Evolutionary conservation across 139 green algal species (phyloP).

Genomic region (Closterium sp.): DNA sequence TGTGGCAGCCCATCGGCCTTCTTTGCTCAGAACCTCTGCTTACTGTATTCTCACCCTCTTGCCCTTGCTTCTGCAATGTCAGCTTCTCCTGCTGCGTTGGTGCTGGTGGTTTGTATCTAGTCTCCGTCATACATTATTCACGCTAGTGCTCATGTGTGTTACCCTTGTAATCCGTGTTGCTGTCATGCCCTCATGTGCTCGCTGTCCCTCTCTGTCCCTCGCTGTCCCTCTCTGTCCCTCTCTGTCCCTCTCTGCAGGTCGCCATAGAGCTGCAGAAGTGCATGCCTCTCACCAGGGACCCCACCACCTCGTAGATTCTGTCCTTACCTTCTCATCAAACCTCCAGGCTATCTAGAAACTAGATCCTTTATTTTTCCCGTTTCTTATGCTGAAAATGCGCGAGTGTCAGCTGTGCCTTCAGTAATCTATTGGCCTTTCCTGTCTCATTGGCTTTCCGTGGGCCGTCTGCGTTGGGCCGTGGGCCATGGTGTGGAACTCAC

Average conservation of each 20-base stretch:
- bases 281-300: neutral
- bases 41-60: no score
- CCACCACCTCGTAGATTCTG: neutral
- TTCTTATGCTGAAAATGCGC: neutral
- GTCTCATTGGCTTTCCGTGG: neutral
- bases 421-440: no score
- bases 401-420: neutral
- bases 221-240: neutral
- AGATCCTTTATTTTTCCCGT: neutral
- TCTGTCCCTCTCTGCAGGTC: neutral
- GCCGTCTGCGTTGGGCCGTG: no score
- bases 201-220: neutral
- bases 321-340: neutral
- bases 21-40: no score
- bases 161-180: neutral
- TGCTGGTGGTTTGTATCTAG: neutral
- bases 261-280: conserved; percentile 1
- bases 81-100: neutral
- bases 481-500: no score
- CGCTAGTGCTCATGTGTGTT: neutral
- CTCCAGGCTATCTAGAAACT: neutral
- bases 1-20: no score
- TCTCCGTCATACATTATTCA: neutral
- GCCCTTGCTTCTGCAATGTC: no score
- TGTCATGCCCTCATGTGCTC: neutral